Base-by-base conservation (phyloP, 2,329 filamentous ascomycete species). In the Trichophyton simii region DNA sequence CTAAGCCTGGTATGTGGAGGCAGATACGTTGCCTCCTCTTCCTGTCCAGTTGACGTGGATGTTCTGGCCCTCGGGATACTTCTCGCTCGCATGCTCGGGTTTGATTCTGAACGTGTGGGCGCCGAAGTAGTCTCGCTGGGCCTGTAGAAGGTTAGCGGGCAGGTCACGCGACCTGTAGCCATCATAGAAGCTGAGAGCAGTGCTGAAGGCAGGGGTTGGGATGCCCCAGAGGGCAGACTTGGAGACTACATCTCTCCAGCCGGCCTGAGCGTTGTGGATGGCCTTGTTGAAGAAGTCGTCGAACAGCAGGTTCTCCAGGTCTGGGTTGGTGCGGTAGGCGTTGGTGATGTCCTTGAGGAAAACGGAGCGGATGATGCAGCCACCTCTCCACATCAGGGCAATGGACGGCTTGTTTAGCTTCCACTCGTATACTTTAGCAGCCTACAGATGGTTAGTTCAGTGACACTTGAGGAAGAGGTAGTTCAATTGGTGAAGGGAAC, bases 21-120 rank as follows among this genome's bases (percentile, higher is more conserved):
- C 94, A 70, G 91, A 96, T 67, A 99, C 88, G 75, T 97, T 94
- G 73, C 94, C 94, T 75, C 94, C 94, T 76, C 94, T 88, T 72
- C 94, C 94, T 70, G 94, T 99, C 94, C 94, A 99, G 89, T 99
- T 99, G 78, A 97, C 91, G 84, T 99, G 94, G 75, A 92, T 94
- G 77, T 97, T 85, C 80, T 91, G 80, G 77, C 87, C 90, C 70
- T 82, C 84, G 67, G 86, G 87, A 82, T 95, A 95, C 79, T 90
- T 91, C 62, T 81, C 84, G 76, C 72, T 87, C 69, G 88, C 88
- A 67, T 70, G 72, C 79, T 92, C 88, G 64, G 89, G 87, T 87
- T 94, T 92, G 79, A 94, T 84, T 71, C 81, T 81, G 86, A 94
- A 94, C 68, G 89, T 94, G 82, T 94, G 89, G 66, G 89, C 89